Conservation (phyloP, 2,329 filamentous ascomycete species). For the Ophiostoma piceae region DNA sequence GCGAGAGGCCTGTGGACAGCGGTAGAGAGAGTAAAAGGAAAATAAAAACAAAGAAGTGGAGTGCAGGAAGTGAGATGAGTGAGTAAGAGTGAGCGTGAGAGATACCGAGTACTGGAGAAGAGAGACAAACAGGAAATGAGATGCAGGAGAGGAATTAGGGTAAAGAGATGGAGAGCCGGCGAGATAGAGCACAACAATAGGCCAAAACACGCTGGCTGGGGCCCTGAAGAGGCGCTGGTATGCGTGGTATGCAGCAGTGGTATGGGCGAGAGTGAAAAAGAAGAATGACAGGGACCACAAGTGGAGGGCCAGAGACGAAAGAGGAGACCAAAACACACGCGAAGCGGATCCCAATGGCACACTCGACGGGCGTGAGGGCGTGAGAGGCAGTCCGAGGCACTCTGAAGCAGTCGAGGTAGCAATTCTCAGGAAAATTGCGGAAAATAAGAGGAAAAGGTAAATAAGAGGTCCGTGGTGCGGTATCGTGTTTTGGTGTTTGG, state of each 20-base stretch:
- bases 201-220: constrained; percentile 20
- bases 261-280: constrained; percentile 9
- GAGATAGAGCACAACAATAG: constrained; percentile 5
- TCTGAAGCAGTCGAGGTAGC: neutral
- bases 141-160: constrained; percentile 10
- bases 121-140: constrained; percentile 12
- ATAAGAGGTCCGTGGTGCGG: neutral
- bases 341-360: constrained; percentile 20
- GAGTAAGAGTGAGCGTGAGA: neutral
- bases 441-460: neutral
- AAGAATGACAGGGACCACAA: constrained; percentile 21
- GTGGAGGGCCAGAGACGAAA: constrained; percentile 17
- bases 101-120: neutral
- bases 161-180: neutral
- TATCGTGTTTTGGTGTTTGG: neutral
- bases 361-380: neutral
- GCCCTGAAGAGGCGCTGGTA: constrained; percentile 20
- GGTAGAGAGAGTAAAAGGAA: neutral
- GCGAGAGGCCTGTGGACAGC: constrained; percentile 4
- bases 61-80: neutral
- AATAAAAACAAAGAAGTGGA: constrained; percentile 14
- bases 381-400: neutral
- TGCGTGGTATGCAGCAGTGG: constrained; percentile 16
- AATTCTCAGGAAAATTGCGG: neutral
- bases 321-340: constrained; percentile 21